Evolutionary conservation across 495 filamentous ascomycete species (phyloP).

Genomic region (Hypoxylon perforatum): DNA sequence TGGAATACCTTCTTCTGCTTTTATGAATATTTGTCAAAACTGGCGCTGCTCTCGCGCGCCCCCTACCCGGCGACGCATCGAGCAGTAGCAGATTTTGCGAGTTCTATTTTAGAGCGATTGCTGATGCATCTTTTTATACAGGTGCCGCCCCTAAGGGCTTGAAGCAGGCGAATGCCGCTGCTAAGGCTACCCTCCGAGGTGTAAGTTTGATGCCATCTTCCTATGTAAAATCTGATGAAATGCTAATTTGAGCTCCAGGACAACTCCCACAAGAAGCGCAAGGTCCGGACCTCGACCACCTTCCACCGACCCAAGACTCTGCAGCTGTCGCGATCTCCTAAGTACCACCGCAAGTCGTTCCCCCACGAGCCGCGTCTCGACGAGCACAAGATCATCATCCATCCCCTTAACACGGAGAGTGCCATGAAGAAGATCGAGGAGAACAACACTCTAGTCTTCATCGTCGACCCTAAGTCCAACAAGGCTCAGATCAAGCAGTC

Average conservation of each 20-base stretch:
- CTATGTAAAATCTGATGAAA: neutral
- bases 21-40: conserved; percentile 36
- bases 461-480: conserved; percentile 97
- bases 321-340: conserved; percentile 86
- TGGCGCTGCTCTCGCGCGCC: conserved; percentile 40
- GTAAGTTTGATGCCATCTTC: conserved; percentile 64
- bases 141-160: conserved; percentile 71
- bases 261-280: conserved; percentile 87
- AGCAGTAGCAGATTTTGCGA: conserved; percentile 72
- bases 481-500: conserved; percentile 99
- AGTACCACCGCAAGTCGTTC: conserved; percentile 93
- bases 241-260: conserved; percentile 32
- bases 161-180: conserved; percentile 86
- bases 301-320: conserved; percentile 91
- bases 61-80: conserved; percentile 53
- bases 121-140: conserved; percentile 61
- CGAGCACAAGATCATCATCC: conserved; percentile 85
- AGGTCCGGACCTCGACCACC: conserved; percentile 90
- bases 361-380: conserved; percentile 90
- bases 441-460: conserved; percentile 99
- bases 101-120: conserved; percentile 64
- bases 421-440: conserved; percentile 99
- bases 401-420: conserved; percentile 94
- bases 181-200: conserved; percentile 92
- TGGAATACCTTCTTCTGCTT: conserved; percentile 35